Base-by-base conservation (phyloP, 2,329 filamentous ascomycete genomes). In the Fusarium kyushuense region DNA sequence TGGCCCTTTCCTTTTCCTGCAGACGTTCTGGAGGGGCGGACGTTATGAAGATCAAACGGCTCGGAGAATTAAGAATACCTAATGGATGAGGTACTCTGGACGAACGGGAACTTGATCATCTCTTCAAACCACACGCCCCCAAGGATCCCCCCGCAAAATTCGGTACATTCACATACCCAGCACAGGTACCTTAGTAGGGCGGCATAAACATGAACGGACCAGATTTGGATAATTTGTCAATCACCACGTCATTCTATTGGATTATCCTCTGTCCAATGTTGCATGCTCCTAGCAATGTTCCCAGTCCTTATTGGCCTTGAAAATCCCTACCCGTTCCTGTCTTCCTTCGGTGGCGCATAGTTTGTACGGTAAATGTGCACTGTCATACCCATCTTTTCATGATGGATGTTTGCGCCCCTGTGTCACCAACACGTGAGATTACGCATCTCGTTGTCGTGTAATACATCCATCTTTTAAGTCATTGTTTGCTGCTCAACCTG, bases 71-170 rank as follows among this genome's bases (percentile, higher is more conserved):
- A 45, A 52, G 30, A 45, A 51, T 16, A 12, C 25, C 32, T 14
- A 38, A 21, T 10, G 10, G 7, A n/a, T n/a, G 35, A n/a, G n/a
- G n/a, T 38, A 49, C 27, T 27, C 9, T 48, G 47, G 25, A 49
- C 47, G 32, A 23, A 25, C 46, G 47, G 47, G 32, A 49, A 21
- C 47, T 16, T 27, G 47, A 49, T 49, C 33, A 36, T 49, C 32
- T 36, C 58, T 54, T 32, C 27, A 32, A 33, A 36, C 17, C 25
- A 58, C 60, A 63, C 58, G 23, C 58, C 60, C 53, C 58, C 48
- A 29, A 12, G 43, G 58, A 63, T 46, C 35, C 59, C 61, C 61
- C 52, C 63, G 61, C 58, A 41, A 64, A 42, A 38, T 13, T 38
- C 32, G 35, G 46, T 27, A 36, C 17, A 36, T 49, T 36, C 35